A percentile compares a stretch with the other conserved stretches of the same genome.
Conservation (phyloP, 257 asterid species). For the Anisodus acutangulus region DNA sequence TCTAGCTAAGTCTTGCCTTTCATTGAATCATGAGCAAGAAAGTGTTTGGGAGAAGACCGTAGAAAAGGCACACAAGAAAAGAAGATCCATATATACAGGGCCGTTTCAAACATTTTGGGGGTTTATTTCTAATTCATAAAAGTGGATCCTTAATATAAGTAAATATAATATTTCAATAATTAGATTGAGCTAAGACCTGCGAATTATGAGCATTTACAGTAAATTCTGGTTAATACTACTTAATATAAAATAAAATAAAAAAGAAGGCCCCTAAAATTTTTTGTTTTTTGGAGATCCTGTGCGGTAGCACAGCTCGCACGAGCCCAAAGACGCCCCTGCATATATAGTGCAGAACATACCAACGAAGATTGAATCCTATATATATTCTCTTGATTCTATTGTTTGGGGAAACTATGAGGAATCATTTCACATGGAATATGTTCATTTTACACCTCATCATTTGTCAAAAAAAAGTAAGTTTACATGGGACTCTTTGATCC, state of each 20-base stretch:
- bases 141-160: too few species aligned
- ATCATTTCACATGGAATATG: background rate
- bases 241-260: too few species aligned
- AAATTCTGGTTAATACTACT: too few species aligned
- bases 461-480: background rate
- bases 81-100: background rate
- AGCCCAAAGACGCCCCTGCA: too few species aligned
- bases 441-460: slow-evolving; percentile 6
- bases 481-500: background rate
- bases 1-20: background rate
- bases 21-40: background rate
- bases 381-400: slow-evolving; percentile 4
- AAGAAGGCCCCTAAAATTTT: too few species aligned
- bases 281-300: too few species aligned
- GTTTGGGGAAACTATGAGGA: background rate
- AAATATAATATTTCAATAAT: too few species aligned
- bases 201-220: too few species aligned
- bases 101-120: too few species aligned
- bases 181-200: too few species aligned
- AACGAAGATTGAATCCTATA: background rate
- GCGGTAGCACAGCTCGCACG: too few species aligned
- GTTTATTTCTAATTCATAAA: too few species aligned
- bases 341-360: slow-evolving; percentile 9
- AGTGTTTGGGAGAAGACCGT: background rate
- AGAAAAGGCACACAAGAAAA: background rate